Evolutionary conservation across 306 rosid genomes (phyloP), one percentile per base, ranked within the genome.

Genomic region (Rosa lucieae): DNA sequence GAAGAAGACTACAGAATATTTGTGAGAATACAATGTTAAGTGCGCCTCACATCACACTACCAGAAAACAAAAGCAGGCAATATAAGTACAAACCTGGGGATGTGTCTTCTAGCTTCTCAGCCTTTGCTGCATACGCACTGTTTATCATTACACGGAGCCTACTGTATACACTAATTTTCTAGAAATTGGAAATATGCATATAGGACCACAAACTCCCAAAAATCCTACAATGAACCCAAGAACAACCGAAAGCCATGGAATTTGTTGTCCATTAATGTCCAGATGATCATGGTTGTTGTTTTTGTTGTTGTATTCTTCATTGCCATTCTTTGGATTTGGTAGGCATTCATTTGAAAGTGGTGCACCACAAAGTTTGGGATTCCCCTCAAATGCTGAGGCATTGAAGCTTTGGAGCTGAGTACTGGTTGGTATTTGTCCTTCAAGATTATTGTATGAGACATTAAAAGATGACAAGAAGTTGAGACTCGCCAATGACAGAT

Each of bases 191-290:
- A 29, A 1, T 29, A 10, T 18, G 0, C 14, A 40, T 44, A 66
- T 37, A 42, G 75, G 18, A 23, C 61, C 62, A 35, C 3, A n/a
- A 1, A 53, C 32, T 73, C 67, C 77, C 8, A 3, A 55, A 0
- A 39, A 55, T 58, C 77, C 77, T 55, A 55, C 7, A n/a, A 39
- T 4, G 67, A 74, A 74, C 66, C 77, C 77, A n/a, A 55, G 13
- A 5, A 12, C 13, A 21, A 74, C 14, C 4, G 53, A 40, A 40
- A 58, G 3, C 23, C 40, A 56, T 58, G 44, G 40, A 40, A 6
- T 13, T 62, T 62, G 67, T 23, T 13, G 5, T 9, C 67, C 65
- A 32, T 23, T 59, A 23, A 10, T 59, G 13, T 10, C 15, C 6
- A 18, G 23, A 53, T 17, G 10, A 55, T 55, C 52, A 6, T 73